These are phyloP conservation scores for Andrographis paniculata DNA, from an alignment of 305 asterid genomes.

Conservation along the genomic window DNA sequence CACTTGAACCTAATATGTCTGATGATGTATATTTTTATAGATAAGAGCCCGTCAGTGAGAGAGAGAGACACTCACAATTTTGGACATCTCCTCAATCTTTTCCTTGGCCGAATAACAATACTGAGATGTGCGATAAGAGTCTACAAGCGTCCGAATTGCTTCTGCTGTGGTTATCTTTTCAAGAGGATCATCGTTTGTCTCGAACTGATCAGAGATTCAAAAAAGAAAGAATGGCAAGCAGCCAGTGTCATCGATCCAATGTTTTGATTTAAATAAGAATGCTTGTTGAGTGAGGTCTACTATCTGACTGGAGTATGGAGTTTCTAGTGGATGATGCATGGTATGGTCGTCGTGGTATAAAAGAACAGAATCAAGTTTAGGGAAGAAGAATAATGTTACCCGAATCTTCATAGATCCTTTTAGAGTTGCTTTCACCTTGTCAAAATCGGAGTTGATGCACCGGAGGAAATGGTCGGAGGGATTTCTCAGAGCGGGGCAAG, in stretches of 20 bases:
- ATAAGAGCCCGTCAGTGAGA: too few species aligned
- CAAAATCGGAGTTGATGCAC: slow-evolving; percentile 85
- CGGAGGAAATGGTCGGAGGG: slow-evolving; percentile 95
- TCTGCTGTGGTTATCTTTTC: slow-evolving; percentile 84
- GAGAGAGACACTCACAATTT: slow-evolving; percentile 48
- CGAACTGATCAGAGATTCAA: slow-evolving; percentile 72
- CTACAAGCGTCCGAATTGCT: slow-evolving; percentile 63
- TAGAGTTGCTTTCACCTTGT: slow-evolving; percentile 92
- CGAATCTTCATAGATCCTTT: slow-evolving; percentile 93
- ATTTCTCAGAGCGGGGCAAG: slow-evolving; percentile 85
- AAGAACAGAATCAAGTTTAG: not conserved
- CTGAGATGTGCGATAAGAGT: slow-evolving; percentile 54
- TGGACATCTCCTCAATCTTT: slow-evolving; percentile 84
- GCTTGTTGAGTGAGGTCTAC: too few species aligned
- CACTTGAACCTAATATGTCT: too few species aligned
- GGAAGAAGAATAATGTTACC: slow-evolving; percentile 29
- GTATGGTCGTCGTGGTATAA: too few species aligned
- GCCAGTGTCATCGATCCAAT: too few species aligned
- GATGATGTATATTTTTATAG: too few species aligned
- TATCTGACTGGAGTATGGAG: too few species aligned
- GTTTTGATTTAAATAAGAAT: too few species aligned
- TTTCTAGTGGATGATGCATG: too few species aligned
- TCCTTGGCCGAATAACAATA: slow-evolving; percentile 52
- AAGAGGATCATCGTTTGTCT: slow-evolving; percentile 80
- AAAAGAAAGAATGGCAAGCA: too few species aligned